phyloP scores from a whole-genome alignment of 2,329 filamentous ascomycete genomes.

The Apiospora koreana region DNA sequence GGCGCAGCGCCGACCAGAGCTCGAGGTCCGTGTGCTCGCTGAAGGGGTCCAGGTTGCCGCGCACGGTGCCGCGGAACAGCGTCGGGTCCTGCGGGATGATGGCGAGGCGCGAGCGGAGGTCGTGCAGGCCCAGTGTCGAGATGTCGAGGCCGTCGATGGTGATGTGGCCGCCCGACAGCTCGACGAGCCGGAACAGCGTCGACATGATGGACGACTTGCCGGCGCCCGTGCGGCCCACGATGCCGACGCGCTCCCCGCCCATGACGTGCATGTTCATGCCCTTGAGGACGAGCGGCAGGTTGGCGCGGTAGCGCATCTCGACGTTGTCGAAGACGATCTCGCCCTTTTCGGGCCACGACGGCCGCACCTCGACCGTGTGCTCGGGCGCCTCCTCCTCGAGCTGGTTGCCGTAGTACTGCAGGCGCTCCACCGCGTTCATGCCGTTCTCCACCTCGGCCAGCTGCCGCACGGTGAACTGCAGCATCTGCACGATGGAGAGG shows the following conservation, averaged over 20 bases:
- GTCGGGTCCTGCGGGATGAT: constrained; percentile 88
- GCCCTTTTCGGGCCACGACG: constrained; percentile 83
- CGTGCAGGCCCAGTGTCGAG: constrained; percentile 70
- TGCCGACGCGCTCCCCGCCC: constrained; percentile 77
- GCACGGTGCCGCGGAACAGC: constrained; percentile 77
- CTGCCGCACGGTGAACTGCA: constrained; percentile 93
- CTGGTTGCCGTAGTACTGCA: constrained; percentile 84
- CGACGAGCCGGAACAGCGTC: constrained; percentile 75
- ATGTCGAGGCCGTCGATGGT: constrained; percentile 70
- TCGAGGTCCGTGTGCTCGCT: constrained; percentile 75
- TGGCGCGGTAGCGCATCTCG: constrained; percentile 75
- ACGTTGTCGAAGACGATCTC: constrained; percentile 77
- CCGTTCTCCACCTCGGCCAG: constrained; percentile 95
- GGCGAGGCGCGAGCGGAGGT: constrained; percentile 73
- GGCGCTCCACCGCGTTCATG: constrained; percentile 93
- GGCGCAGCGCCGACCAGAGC: constrained; percentile 75
- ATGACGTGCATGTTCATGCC: constrained; percentile 71
- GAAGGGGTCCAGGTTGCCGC: constrained; percentile 81
- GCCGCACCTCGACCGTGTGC: constrained; percentile 70
- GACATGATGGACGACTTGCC: constrained; percentile 86
- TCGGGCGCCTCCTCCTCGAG: constrained; percentile 89
- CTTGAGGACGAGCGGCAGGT: constrained; percentile 71
- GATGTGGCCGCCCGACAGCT: constrained; percentile 63
- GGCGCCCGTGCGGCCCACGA: constrained; percentile 80
- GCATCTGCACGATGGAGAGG: constrained; percentile 88